A percentile compares a stretch with the other conserved stretches of the same genome.
Conservation (phyloP, 192 early-diverging fungal species). For the Helicostylum pulchrum region DNA sequence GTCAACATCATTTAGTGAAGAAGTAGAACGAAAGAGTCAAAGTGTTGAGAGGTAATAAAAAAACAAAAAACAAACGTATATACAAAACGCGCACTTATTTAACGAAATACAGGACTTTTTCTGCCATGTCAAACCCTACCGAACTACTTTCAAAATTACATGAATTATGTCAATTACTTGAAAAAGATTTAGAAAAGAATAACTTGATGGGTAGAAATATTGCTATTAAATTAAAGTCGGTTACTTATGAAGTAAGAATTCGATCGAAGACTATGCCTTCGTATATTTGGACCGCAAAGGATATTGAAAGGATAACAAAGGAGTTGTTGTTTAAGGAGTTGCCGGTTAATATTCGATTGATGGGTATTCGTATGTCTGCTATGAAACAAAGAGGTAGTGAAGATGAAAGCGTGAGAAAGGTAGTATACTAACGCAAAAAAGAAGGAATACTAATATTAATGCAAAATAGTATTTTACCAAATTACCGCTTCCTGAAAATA, state of each 20-base stretch:
- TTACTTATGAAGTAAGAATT: constrained; percentile 39
- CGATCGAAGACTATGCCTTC: constrained; percentile 41
- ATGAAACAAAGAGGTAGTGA: constrained; percentile 20
- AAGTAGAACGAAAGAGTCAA: constrained; percentile 47
- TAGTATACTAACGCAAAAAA: neutral
- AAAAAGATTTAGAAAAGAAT: constrained; percentile 38
- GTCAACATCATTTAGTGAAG: constrained; percentile 33
- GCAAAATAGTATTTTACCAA: constrained; percentile 11
- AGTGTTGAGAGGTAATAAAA: constrained; percentile 43
- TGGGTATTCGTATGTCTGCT: constrained; percentile 42
- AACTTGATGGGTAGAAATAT: constrained; percentile 39
- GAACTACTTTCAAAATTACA: constrained; percentile 40
- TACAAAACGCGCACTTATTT: too few relatives aligned
- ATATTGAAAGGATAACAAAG: constrained; percentile 29
- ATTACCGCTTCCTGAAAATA: neutral
- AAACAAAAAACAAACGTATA: neutral
- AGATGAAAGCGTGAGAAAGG: constrained; percentile 28
- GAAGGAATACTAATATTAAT: neutral
- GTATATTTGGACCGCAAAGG: constrained; percentile 28
- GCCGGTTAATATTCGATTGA: constrained; percentile 47
- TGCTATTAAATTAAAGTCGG: constrained; percentile 44
- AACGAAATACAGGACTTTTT: constrained; percentile 40
- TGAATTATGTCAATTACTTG: constrained; percentile 41
- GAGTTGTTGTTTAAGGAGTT: constrained; percentile 44
- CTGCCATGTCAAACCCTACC: constrained; percentile 31